Evolutionary conservation across 495 filamentous ascomycete species (phyloP), one percentile per base, ranked within the genome.

Genomic region (Neurospora sp.): DNA sequence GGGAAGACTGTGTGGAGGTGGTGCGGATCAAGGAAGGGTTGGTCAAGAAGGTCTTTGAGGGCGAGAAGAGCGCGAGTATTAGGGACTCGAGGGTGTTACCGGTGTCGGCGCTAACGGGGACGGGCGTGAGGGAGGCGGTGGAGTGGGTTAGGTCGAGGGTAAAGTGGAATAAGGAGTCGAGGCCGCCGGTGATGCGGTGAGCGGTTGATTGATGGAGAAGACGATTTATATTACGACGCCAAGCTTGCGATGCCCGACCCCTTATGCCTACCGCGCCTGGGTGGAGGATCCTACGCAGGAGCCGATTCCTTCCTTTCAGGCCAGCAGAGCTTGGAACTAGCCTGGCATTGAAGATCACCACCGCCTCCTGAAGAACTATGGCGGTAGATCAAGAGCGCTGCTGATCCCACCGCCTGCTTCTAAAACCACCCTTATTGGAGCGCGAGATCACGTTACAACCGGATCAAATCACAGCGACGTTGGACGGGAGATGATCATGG

Each of bases 1-100:
- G 95, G 3, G 96, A 99, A 79, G 96, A 98, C 81, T 97, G 95
- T 77, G 92, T 98, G 66, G 96, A 99, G 85, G 96, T 98, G 4
- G 94, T 98, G 40, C 86, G 93, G 73, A 96, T 98, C 79, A 99
- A 99, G 85, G 96, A 99, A 81, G 95, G 96, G 0, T 85, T 99
- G 23, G 93, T 97, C 62, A 90, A 95, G 80, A 92, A 91, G 82
- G 94, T 98, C 10, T 96, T 98, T 82, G 94, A 98, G 83, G 95
- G 96, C 3, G 94, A 96, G 78, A 92, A 93, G 79, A 93, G 94
- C 0, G 88, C 86, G 10, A 91, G 90, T 72, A 92, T 97, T 46
- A 87, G 94, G 73, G 96, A 99, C 82, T 94, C 91, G 80, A 87
- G 96, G 71, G 96, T 98, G 42, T 80, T 99, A 83, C 95, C 96